Evolutionary conservation across 768 basidiomycete genomes (phyloP).

Genomic region (Punctularia strigosozonata): DNA sequence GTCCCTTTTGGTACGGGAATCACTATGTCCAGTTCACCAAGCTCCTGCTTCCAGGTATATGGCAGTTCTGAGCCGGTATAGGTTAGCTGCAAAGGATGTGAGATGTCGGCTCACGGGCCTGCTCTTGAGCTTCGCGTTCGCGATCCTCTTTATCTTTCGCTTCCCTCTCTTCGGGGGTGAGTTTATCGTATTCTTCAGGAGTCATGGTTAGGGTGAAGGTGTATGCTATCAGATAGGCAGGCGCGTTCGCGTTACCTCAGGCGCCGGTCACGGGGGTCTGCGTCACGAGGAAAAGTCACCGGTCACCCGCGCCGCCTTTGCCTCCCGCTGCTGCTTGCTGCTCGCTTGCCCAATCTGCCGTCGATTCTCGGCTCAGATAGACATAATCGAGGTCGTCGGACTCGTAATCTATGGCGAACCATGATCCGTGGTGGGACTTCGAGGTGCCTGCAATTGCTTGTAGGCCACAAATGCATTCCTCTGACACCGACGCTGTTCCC

Average conservation of each 20-base stretch:
- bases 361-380: slow-evolving; percentile 4
- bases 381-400: background rate
- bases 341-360: slow-evolving; percentile 6
- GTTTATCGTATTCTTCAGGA: slow-evolving; percentile 58
- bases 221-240: too few species aligned
- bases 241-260: too few species aligned
- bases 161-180: slow-evolving; percentile 68
- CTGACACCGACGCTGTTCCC: too few species aligned
- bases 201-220: slow-evolving; percentile 22
- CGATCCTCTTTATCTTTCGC: slow-evolving; percentile 55
- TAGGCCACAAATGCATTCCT: slow-evolving; percentile 7
- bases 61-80: slow-evolving; percentile 52
- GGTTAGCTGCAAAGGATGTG: slow-evolving; percentile 9
- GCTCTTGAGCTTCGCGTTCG: slow-evolving; percentile 64
- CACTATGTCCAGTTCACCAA: slow-evolving; percentile 75
- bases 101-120: slow-evolving; percentile 52
- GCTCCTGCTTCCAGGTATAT: slow-evolving; percentile 84
- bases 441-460: slow-evolving; percentile 36
- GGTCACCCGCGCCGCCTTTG: too few species aligned
- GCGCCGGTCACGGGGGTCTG: too few species aligned
- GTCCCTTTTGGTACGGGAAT: slow-evolving; percentile 85
- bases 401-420: slow-evolving; percentile 39
- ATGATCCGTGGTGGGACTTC: slow-evolving; percentile 60
- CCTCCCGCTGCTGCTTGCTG: too few species aligned
- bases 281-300: too few species aligned